A percentile compares a stretch with the other conserved stretches of the same genome.
Conservation (phyloP, 2,329 filamentous ascomycete species). For the Capronia epimyces region DNA sequence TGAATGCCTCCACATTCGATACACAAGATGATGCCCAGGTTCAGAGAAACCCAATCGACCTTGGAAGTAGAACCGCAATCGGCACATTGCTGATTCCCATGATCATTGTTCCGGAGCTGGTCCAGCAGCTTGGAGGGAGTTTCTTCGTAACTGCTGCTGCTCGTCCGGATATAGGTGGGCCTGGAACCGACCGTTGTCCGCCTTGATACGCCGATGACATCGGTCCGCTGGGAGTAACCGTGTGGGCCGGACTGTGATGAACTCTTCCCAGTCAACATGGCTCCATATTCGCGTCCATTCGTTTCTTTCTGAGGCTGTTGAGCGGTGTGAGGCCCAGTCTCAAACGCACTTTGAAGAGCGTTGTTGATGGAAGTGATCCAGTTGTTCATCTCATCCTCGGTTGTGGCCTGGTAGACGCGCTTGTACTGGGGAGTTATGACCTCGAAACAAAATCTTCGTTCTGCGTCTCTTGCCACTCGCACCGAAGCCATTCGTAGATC, state of each 20-base stretch:
- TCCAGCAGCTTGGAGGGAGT: slow-evolving; percentile 81
- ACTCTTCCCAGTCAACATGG: slow-evolving; percentile 87
- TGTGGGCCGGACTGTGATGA: slow-evolving; percentile 56
- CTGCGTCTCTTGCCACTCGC: slow-evolving; percentile 87
- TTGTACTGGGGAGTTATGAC: slow-evolving; percentile 96
- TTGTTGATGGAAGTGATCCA: slow-evolving; percentile 98
- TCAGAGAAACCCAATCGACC: slow-evolving; percentile 98
- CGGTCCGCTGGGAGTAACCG: slow-evolving; percentile 39
- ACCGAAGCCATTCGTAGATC: slow-evolving; percentile 96
- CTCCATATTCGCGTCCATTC: slow-evolving; percentile 79
- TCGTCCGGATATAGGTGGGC: slow-evolving; percentile 63
- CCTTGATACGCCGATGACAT: slow-evolving; percentile 61
- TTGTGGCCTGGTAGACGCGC: slow-evolving; percentile 93
- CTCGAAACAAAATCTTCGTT: slow-evolving; percentile 94
- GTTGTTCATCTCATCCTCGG: slow-evolving; percentile 94
- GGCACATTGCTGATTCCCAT: slow-evolving; percentile 88
- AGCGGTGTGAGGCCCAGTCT: slow-evolving; percentile 60
- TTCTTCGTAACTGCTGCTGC: slow-evolving; percentile 65
- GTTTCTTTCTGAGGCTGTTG: slow-evolving; percentile 53
- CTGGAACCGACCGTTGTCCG: slow-evolving; percentile 88
- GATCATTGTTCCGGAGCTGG: slow-evolving; percentile 79
- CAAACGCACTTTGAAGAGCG: slow-evolving; percentile 83
- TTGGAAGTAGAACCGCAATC: slow-evolving; percentile 89
- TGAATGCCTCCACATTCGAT: slow-evolving; percentile 98
- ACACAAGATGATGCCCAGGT: slow-evolving; percentile 90